Evolutionary conservation across 805 yeast species (phyloP), one percentile per base, ranked within the genome.

Genomic region (Hanseniaspora valbyensis): DNA sequence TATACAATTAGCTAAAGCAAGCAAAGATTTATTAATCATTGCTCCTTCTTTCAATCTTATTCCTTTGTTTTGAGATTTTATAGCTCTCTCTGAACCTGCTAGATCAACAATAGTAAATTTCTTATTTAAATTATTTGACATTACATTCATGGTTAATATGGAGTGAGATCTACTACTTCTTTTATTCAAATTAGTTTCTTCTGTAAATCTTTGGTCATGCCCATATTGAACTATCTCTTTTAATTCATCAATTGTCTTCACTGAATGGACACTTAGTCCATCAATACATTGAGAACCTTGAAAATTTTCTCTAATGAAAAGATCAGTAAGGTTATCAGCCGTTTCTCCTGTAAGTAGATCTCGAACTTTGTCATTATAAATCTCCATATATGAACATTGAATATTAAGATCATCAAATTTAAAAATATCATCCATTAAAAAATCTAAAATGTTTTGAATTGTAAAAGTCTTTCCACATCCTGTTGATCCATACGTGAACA

Each of bases 401-500:
- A 66, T 69, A 13, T 78, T 82, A n/a, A 19, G 7, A n/a, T 38
- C 34, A 13, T 21, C 24, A 6, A 7, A 13, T 5, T 18, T 9
- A 61, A 81, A 88, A 30, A 90, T 67, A 53, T 85, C 95, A 54
- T 76, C 70, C 81, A 86, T 79, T 0, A 95, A 81, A 0, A 80
- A 74, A 3, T 39, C 22, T 18, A 40, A 22, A 12, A 42, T 39
- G 0, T 96, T 96, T 61, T 82, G 76, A 29, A 89, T 83, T 0
- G 97, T 89, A 62, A 83, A 87, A 0, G 96, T 89, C 61, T 89
- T 89, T n/a, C 97, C 97, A 64, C 96, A 89, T 0, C 97, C 97
- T 0, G 97, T 89, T 26, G 97, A 95, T 1, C 97, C 97, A 62
- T 89, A 89, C 0, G 97, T 96, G 69, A 89, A 89, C 0, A 89